Percentiles rank a stretch among this genome's conserved stretches.
Evolutionary conservation across 2,329 filamentous ascomycete species (phyloP).

Genomic region (Salinomyces thailandicus): DNA sequence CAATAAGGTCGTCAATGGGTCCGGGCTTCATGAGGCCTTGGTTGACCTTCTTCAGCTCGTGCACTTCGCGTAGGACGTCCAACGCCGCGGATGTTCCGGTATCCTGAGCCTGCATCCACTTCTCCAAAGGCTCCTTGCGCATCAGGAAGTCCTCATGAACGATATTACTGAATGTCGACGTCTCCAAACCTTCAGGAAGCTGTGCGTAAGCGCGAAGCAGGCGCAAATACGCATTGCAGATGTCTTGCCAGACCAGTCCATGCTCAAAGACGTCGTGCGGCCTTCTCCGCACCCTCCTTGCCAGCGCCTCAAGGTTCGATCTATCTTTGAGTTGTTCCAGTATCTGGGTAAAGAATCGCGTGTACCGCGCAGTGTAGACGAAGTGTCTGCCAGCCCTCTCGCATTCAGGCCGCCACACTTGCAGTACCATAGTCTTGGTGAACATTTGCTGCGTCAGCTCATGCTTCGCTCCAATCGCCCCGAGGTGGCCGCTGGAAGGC

Average conservation of each 20-base stretch:
- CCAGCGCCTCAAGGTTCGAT: constrained; percentile 62
- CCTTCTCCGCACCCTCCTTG: constrained; percentile 71
- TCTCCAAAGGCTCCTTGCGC: constrained; percentile 49
- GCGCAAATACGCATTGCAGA: constrained; percentile 49
- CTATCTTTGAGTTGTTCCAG: constrained; percentile 67
- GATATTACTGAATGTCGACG: constrained; percentile 53
- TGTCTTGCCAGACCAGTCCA: constrained; percentile 50
- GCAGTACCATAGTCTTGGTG: constrained; percentile 88
- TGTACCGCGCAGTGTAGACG: constrained; percentile 81
- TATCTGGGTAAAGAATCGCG: constrained; percentile 67
- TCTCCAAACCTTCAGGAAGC: constrained; percentile 52
- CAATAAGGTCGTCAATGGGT: constrained; percentile 85
- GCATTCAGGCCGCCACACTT: constrained; percentile 88
- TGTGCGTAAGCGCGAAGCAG: constrained; percentile 46
- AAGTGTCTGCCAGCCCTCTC: constrained; percentile 79
- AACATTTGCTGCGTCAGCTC: constrained; percentile 78
- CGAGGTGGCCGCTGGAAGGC: constrained; percentile 19
- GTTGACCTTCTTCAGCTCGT: constrained; percentile 70
- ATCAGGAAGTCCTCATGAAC: constrained; percentile 54
- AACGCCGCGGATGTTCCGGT: constrained; percentile 40
- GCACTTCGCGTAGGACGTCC: constrained; percentile 54
- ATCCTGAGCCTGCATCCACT: constrained; percentile 44
- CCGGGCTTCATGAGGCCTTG: constrained; percentile 75
- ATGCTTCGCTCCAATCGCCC: constrained; percentile 55
- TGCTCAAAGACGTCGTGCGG: constrained; percentile 63